Evolutionary conservation across 2,329 filamentous ascomycete species (phyloP).

Genomic region (Diaporthe caulivora): DNA sequence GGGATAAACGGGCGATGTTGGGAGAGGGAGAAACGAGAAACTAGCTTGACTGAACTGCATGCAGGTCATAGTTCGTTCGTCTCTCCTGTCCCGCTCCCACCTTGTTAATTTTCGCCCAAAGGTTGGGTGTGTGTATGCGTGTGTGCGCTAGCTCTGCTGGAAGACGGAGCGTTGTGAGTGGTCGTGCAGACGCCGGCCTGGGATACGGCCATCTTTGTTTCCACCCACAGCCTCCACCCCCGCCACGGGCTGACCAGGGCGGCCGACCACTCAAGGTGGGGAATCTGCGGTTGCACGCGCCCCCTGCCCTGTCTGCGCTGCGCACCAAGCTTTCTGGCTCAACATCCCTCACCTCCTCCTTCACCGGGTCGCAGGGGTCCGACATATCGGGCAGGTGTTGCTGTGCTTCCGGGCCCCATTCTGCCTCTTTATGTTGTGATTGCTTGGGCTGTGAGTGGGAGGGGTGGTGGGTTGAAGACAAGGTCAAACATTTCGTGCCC

Average conservation of each 20-base stretch:
- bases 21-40: too few relatives aligned
- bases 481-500: neutral
- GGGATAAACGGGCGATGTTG: neutral
- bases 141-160: neutral
- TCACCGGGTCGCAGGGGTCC: slow-evolving; percentile 5
- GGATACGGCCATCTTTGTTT: slow-evolving; percentile 26
- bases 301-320: too few relatives aligned
- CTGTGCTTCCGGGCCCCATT: slow-evolving; percentile 7
- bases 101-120: neutral
- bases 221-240: slow-evolving; percentile 13
- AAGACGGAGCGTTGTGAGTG: slow-evolving; percentile 39
- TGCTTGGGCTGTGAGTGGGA: neutral
- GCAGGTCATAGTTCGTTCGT: slow-evolving; percentile 34
- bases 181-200: slow-evolving; percentile 49
- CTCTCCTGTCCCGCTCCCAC: neutral
- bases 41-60: too few relatives aligned
- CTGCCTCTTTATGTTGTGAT: neutral
- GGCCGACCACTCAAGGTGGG: slow-evolving; percentile 2
- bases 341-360: too few relatives aligned
- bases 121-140: neutral
- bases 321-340: too few relatives aligned
- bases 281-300: neutral
- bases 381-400: slow-evolving; percentile 5
- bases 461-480: neutral
- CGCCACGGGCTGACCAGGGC: too few relatives aligned